phyloP scores from a whole-genome alignment of 2,329 filamentous ascomycete species.

The Colletotrichum sp. region DNA sequence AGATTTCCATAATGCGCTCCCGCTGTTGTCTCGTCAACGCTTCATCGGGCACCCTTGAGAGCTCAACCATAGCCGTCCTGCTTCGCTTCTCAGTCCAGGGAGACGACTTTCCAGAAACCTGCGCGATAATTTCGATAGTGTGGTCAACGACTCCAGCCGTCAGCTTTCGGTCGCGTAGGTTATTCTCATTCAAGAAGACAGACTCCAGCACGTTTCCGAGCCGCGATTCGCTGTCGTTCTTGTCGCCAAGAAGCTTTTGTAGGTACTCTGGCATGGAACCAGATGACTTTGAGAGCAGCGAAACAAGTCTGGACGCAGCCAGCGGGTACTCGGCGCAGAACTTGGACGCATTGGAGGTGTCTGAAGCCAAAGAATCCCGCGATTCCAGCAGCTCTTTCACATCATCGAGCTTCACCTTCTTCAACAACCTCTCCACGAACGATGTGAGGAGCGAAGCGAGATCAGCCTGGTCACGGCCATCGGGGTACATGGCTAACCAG shows the following conservation, averaged over 20 bases:
- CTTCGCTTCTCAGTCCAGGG: conserved; percentile 11
- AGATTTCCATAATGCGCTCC: conserved; percentile 44
- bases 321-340: conserved; percentile 12
- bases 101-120: conserved; percentile 1
- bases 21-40: conserved; percentile 46
- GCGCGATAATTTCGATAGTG: conserved; percentile 31
- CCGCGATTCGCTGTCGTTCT: background rate
- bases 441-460: conserved; percentile 34
- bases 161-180: conserved; percentile 38
- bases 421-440: conserved; percentile 36
- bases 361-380: background rate
- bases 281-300: conserved; percentile 4
- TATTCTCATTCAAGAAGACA: conserved; percentile 42
- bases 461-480: conserved; percentile 33
- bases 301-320: conserved; percentile 11
- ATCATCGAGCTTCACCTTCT: conserved; percentile 6
- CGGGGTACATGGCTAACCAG: conserved; percentile 43
- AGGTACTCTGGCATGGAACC: conserved; percentile 10
- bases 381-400: background rate
- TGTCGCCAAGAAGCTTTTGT: background rate
- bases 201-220: conserved; percentile 32
- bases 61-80: conserved; percentile 3
- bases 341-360: background rate
- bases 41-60: conserved; percentile 42
- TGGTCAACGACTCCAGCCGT: conserved; percentile 35